phyloP scores from a whole-genome alignment of 371 early-diverging fungal species.

The Mucor irregularis region DNA sequence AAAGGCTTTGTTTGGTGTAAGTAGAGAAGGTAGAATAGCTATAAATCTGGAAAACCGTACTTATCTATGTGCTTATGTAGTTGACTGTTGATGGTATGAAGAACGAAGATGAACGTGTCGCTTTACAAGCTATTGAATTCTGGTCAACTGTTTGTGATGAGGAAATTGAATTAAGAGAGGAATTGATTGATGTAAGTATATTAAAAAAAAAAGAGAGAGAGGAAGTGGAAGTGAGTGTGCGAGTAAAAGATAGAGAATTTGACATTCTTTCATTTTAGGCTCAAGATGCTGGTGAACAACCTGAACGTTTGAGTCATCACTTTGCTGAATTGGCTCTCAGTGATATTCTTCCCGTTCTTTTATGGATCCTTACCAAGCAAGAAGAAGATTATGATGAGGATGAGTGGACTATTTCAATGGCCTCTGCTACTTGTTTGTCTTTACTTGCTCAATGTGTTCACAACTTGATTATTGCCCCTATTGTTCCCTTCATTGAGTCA shows the following conservation, averaged over 20 bases:
- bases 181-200: conserved; percentile 41
- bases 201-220: not conserved
- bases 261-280: conserved; percentile 35
- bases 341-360: conserved; percentile 85
- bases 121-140: conserved; percentile 96
- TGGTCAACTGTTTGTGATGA: conserved; percentile 98
- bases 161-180: conserved; percentile 74
- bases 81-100: conserved; percentile 92
- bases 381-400: conserved; percentile 98
- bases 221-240: not conserved
- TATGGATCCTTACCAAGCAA: conserved; percentile 86
- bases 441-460: conserved; percentile 83
- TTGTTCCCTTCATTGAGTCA: conserved; percentile 88
- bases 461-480: conserved; percentile 73
- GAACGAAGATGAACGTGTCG: conserved; percentile 76
- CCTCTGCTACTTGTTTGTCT: conserved; percentile 93
- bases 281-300: conserved; percentile 51
- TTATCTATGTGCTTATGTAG: conserved; percentile 33
- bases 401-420: conserved; percentile 97
- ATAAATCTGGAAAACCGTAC: not conserved
- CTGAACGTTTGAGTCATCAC: conserved; percentile 59
- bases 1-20: conserved; percentile 87
- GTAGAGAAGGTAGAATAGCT: conserved; percentile 16
- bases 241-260: not conserved
- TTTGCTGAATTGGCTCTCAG: conserved; percentile 80